phyloP scores from a whole-genome alignment of 441 rosid species.

The Populus hybrid region DNA sequence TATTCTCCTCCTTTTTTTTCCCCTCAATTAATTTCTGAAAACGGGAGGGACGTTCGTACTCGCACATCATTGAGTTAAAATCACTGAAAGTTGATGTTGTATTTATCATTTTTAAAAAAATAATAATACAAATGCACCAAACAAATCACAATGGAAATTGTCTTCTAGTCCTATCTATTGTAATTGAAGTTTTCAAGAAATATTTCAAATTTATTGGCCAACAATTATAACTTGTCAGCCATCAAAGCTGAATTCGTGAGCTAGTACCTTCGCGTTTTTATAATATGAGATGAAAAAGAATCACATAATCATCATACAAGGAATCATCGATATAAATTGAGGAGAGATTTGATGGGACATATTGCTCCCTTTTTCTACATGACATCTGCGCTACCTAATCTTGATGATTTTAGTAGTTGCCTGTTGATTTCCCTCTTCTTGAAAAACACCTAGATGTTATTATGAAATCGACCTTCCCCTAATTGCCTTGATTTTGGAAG shows the following conservation, averaged over 20 bases:
- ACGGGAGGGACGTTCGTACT: not conserved
- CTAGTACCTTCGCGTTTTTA: too few relatives aligned
- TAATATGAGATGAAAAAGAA: not conserved
- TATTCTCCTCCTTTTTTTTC: not conserved
- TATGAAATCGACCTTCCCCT: slow-evolving; percentile 5
- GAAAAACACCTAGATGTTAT: not conserved
- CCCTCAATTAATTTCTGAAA: too few relatives aligned
- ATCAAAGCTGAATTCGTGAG: too few relatives aligned
- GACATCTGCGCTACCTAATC: slow-evolving; percentile 26
- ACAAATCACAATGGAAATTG: too few relatives aligned
- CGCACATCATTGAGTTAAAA: too few relatives aligned
- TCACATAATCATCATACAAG: too few relatives aligned
- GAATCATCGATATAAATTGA: too few relatives aligned
- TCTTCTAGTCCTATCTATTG: too few relatives aligned
- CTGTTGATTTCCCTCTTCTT: not conserved
- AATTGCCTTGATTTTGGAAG: slow-evolving; percentile 9
- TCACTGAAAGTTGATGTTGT: not conserved
- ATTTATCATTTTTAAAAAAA: not conserved
- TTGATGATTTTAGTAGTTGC: not conserved
- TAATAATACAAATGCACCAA: too few relatives aligned
- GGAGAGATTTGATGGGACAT: not conserved
- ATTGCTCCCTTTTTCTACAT: not conserved
- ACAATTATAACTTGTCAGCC: too few relatives aligned
- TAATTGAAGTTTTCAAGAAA: too few relatives aligned
- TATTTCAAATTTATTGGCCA: too few relatives aligned